Base-by-base conservation (phyloP, 179 eudicot genomes). In the Kewa caespitosa region DNA sequence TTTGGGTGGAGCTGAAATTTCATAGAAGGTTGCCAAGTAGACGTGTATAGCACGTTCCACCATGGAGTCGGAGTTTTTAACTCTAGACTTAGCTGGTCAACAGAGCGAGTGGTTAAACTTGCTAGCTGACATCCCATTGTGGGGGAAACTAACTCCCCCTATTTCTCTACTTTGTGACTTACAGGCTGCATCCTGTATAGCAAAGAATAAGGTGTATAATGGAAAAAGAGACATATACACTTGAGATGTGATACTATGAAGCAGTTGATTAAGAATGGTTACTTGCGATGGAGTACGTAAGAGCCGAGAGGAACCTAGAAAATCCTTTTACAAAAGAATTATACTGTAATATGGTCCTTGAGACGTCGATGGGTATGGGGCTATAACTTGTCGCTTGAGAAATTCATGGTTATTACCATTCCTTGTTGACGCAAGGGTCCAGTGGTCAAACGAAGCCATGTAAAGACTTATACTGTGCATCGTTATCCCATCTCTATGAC, bases 51-150 rank as follows among this genome's bases (percentile, higher is more conserved):
- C 76, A 15, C 13, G 54, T 1, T 71, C 75, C 43, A 78, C 63
- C 7, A 72, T 71, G 81, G 76, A 50, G 27, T 50, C 43, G 31
- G n/a, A n/a, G n/a, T n/a, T n/a, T n/a, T n/a, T n/a, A n/a, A n/a
- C n/a, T n/a, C n/a, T n/a, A n/a, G n/a, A n/a, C n/a, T n/a, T n/a
- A n/a, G n/a, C n/a, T n/a, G n/a, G n/a, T n/a, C n/a, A n/a, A n/a
- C n/a, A n/a, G n/a, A n/a, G n/a, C n/a, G n/a, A n/a, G n/a, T n/a
- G n/a, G n/a, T n/a, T n/a, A n/a, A 71, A 54, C 41, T 55, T 71
- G 42, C 15, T 71, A 1, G 74, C 4, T 9, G 63, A 71, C 30
- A 28, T 71, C 6, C 74, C 74, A 11, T 30, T 50, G 41, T 33
- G 60, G 59, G 62, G 63, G 38, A 50, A 37, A 71, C 63, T 41